Evolutionary conservation across 495 filamentous ascomycete genomes (phyloP), one percentile per base, ranked within the genome.

Genomic region (Baudoinia panamericana): DNA sequence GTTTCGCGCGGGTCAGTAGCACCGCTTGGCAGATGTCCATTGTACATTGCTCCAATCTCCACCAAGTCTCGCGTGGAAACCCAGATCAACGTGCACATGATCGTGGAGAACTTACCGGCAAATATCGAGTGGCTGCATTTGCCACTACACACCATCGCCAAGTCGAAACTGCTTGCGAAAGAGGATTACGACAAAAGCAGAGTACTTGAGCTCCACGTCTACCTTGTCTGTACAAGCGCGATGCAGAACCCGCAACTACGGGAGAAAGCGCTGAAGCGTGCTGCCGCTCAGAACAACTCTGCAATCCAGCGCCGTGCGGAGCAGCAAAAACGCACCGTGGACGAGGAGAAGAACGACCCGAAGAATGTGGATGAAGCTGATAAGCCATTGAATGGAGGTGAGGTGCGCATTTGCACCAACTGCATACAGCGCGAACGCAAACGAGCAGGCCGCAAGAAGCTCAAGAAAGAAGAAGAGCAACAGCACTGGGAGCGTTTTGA

Each of bases 51-150:
- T 45, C 74, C 76, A 2, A 78, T 76, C 2, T 73, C 78, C 8
- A 56, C 71, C 40, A 96, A 95, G 60, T 93, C 87, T 13, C 73
- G 88, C 7, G 88, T 96, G 13, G 88, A 96, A 63, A 96, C 88
- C 0, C 88, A 96, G 55, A 93, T 94, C 43, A 75, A 76, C 2
- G 78, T 94, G 45, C 74, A 72, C 48, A 64, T 95, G 46, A 80
- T 76, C 3, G 62, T 95, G 5, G 73, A 69, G 36, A 73, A 79
- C 9, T 61, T 86, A 33, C 87, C 87, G 1, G 52, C 60, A 2
- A 80, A 81, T 15, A 73, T 86, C 23, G 81, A 73, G 39, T 84
- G 75, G 45, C 56, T 96, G 26, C 85, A 93, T 58, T 67, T 96
- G 17, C 88, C 86, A 12, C 75, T 80, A 2, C 73, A 90, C 55